Base-by-base conservation (phyloP, 345 rosid species). In the Reutealis trisperma region DNA sequence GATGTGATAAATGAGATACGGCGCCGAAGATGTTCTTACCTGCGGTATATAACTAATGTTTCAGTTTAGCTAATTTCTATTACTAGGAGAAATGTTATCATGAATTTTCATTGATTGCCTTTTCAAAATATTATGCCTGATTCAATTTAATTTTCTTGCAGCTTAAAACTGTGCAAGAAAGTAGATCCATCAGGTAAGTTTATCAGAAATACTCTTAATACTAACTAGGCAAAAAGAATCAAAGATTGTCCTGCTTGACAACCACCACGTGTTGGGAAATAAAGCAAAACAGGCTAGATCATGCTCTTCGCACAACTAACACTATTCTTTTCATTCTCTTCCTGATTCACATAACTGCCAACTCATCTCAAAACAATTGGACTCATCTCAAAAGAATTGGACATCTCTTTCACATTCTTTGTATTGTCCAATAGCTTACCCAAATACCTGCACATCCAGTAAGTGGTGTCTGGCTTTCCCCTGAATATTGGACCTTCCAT, bases 141-240 rank as follows among this genome's bases (percentile, higher is more conserved):
- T 65, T 60, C 55, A 14, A 25, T 59, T 52, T 37, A 42, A 45
- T 75, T 24, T 34, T 80, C 75, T 76, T 84, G 86, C 96, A 96
- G 99, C 70, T 69, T 96, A 58, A 89, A 84, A 79, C 72, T 93
- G 73, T 96, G 98, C 92, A 93, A 87, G 89, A 93, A 91, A 80
- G 97, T 94, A 83, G 99, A 93, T 86, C 88, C 87, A 76, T 87
- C 94, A 82, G 99, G 99, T 93, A 47, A 86, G 96, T 83, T 71
- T 72, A 62, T 75, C 74, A 24, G 27, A 78, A 71, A 66, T 63
- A 54, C 64, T 45, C 9, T 78, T n/a, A 16, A 37, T 12, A 41
- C 49, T 14, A 37, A 10, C 10, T 15, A 52, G 49, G 54, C 58
- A 63, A 27, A n/a, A n/a, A n/a, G n/a, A n/a, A n/a, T n/a, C n/a